Evolutionary conservation across 2,329 filamentous ascomycete genomes (phyloP).

Genomic region (Aureobasidium lini): DNA sequence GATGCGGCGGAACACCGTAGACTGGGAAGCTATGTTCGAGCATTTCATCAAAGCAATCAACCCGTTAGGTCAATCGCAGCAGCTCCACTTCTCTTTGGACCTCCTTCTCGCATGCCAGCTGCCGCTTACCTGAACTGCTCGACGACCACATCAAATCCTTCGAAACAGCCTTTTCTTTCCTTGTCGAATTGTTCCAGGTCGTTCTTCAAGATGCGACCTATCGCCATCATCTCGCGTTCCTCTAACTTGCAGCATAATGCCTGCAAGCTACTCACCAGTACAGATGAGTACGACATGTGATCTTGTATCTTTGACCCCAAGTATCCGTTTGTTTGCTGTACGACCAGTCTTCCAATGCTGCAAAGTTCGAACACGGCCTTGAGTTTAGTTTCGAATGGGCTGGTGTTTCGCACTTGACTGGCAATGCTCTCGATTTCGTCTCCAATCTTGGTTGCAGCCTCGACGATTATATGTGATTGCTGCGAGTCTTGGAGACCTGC

Average conservation of each 20-base stretch:
- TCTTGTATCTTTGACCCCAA: neutral
- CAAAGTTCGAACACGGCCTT: no score
- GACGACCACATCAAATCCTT: neutral
- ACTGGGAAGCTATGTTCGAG: neutral
- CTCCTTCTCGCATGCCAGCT: neutral
- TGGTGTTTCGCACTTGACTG: neutral
- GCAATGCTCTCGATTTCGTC: neutral
- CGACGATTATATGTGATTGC: neutral
- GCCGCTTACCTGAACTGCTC: neutral
- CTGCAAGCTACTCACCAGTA: neutral
- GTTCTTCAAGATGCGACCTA: neutral
- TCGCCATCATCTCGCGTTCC: no score
- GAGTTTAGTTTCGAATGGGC: neutral
- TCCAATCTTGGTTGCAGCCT: neutral
- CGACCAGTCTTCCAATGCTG: neutral
- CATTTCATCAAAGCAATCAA: neutral
- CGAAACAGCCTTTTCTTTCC: neutral
- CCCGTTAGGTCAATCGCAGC: neutral
- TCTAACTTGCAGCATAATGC: no score
- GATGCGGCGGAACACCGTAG: no score
- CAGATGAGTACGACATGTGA: neutral
- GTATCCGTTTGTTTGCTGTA: neutral
- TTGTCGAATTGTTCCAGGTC: neutral
- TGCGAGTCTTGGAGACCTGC: neutral
- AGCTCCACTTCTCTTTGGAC: neutral